Base-by-base conservation (phyloP, 2,329 filamentous ascomycete genomes). In the Arthrinium puccinioides region DNA sequence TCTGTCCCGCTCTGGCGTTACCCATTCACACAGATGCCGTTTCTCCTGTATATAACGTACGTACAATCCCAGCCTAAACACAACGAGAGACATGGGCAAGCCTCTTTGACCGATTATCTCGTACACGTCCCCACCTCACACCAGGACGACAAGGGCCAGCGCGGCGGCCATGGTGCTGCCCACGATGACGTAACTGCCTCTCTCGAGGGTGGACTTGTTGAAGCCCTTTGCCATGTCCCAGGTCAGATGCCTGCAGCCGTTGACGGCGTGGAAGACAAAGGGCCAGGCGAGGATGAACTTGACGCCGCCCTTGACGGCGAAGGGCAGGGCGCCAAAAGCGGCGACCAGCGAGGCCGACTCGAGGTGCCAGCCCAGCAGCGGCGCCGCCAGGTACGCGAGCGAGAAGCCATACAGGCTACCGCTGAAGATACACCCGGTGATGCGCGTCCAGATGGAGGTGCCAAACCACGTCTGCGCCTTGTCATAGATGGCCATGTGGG, bases 401-500 rank as follows among this genome's bases (percentile, higher is more conserved):
- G 84, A 80, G 70, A 87, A 95, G 59, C 78, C 62, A 74, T 96
- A 96, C 45, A 94, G 72, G 34, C 70, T 64, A 46, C 82, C 85
- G 42, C 80, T 82, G 49, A 94, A 73, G 42, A 72, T 62, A 56
- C 73, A 66, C 53, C 87, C 89, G n/a, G 87, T 90, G 67, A 95
- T 79, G 55, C 89, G 87, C 69, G 88, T 85, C 64, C 86, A 73
- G 48, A 74, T 72, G 40, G 70, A 79, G 51, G 79, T 81, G 50
- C 74, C 72, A 62, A 86, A 82, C 82, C 82, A 95, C 52, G 87
- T 92, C 66, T 96, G 84, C 63, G 87, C 79, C 42, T 83, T 76
- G 61, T 79, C 75, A 79, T 96, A 96, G 75, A 94, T 89, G 55
- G 67, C 61, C 45, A 96, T 77, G 60, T 96, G 88, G 38, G 89